Evolutionary conservation across 768 basidiomycete genomes (phyloP).

Genomic region (Mycena filopes): DNA sequence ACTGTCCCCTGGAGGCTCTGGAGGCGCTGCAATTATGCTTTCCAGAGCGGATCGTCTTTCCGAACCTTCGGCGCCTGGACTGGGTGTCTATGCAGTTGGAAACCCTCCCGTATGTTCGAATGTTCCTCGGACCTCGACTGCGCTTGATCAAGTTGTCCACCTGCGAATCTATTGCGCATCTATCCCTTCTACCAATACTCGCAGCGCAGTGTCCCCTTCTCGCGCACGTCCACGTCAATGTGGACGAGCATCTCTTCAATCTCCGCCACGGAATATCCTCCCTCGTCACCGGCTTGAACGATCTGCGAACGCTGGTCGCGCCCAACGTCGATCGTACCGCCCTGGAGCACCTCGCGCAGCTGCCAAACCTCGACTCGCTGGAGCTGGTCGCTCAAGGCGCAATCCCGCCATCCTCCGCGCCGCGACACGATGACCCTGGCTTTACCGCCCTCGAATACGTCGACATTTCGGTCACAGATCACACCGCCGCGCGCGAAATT

Average conservation of each 20-base stretch:
- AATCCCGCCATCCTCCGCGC: neutral
- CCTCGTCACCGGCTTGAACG: conserved; percentile 7
- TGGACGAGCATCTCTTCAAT: neutral
- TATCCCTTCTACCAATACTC: conserved; percentile 13
- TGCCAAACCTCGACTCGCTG: conserved; percentile 1
- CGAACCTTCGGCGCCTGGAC: conserved; percentile 6
- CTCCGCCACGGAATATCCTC: conserved; percentile 7
- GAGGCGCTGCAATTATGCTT: conserved; percentile 12
- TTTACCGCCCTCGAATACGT: conserved; percentile 3
- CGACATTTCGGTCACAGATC: conserved; percentile 1
- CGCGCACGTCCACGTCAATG: neutral
- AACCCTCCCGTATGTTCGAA: conserved; percentile 3
- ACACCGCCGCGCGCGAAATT: conserved; percentile 8
- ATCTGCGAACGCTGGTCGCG: conserved; percentile 5
- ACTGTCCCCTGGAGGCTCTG: neutral
- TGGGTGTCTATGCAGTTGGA: conserved; percentile 2
- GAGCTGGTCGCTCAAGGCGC: conserved; percentile 3
- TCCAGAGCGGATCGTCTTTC: conserved; percentile 6
- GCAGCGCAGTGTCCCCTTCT: conserved; percentile 17
- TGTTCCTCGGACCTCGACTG: conserved; percentile 16
- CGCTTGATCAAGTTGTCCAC: neutral
- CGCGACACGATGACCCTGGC: neutral
- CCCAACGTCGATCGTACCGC: conserved; percentile 12
- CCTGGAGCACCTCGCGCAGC: conserved; percentile 13
- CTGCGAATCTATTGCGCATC: conserved; percentile 10